Percentiles rank a stretch among this genome's conserved stretches.
Evolutionary conservation across 768 basidiomycete species (phyloP).

Genomic region (Fibroporia radiculosa): DNA sequence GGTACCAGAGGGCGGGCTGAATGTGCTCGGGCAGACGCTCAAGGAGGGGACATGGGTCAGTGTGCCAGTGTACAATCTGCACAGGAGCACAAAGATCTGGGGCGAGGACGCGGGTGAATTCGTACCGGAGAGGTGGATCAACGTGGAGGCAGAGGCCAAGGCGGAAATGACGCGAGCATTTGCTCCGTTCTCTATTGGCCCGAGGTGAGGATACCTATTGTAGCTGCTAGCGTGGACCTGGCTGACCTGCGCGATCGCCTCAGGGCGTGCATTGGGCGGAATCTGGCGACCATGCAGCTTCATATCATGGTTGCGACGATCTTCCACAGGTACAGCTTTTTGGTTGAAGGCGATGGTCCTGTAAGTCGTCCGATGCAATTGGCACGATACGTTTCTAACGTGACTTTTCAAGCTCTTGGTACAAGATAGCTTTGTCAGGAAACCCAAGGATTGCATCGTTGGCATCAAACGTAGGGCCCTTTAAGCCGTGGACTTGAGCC

Average conservation of each 20-base stretch:
- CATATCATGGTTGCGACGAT: slow-evolving; percentile 71
- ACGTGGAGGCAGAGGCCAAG: slow-evolving; percentile 7
- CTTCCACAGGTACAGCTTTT: slow-evolving; percentile 62
- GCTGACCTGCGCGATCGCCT: neutral
- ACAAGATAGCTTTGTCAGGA: slow-evolving; percentile 1
- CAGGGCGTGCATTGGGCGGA: slow-evolving; percentile 6
- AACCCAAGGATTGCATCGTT: neutral
- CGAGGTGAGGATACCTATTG: slow-evolving; percentile 1
- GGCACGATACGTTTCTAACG: neutral
- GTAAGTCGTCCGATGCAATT: slow-evolving; percentile 23
- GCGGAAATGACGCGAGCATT: slow-evolving; percentile 6
- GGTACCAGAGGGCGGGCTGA: slow-evolving; percentile 19
- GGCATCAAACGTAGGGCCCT: neutral
- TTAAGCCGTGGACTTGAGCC: no score
- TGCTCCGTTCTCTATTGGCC: slow-evolving; percentile 11
- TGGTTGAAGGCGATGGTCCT: slow-evolving; percentile 47
- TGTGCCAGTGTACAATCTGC: slow-evolving; percentile 20
- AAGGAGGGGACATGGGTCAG: slow-evolving; percentile 19
- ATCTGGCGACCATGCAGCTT: slow-evolving; percentile 2
- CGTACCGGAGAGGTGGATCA: slow-evolving; percentile 24
- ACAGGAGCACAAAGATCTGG: slow-evolving; percentile 21
- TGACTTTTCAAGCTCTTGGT: neutral
- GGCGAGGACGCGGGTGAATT: slow-evolving; percentile 22
- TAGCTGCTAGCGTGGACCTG: neutral
- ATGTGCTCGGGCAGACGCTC: slow-evolving; percentile 15